phyloP scores from a whole-genome alignment of 495 filamentous ascomycete species.

The Neurospora tetraspora region DNA sequence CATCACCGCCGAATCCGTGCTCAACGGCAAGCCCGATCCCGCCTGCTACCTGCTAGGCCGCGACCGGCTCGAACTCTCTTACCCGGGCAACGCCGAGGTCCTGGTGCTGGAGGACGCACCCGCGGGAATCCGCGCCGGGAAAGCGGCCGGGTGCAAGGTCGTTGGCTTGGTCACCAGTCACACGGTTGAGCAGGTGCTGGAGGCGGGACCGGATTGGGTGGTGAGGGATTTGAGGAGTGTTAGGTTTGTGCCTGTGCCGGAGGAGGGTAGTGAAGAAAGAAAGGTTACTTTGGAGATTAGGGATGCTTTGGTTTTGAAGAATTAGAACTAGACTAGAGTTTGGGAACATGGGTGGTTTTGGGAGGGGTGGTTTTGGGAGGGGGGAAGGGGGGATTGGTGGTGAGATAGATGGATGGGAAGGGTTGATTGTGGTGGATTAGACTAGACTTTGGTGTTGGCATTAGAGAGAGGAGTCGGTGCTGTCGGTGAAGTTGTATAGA shows the following conservation, averaged over 20 bases:
- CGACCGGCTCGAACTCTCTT: constrained; percentile 47
- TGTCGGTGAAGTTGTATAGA: not conserved
- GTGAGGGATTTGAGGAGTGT: constrained; percentile 71
- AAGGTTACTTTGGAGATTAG: constrained; percentile 45
- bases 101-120: constrained; percentile 90
- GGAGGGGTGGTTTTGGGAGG: too few relatives aligned
- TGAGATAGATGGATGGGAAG: not conserved
- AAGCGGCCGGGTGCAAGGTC: constrained; percentile 82
- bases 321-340: not conserved
- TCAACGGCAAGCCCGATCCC: constrained; percentile 79
- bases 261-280: constrained; percentile 23
- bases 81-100: constrained; percentile 28
- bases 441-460: not conserved
- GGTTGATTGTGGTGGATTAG: not conserved
- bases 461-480: not conserved
- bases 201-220: constrained; percentile 79
- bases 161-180: constrained; percentile 84
- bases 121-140: constrained; percentile 81
- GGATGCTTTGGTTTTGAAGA: constrained; percentile 20
- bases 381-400: too few relatives aligned
- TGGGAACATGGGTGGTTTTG: not conserved
- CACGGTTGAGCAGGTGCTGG: constrained; percentile 54
- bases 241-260: constrained; percentile 36
- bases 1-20: constrained; percentile 79
- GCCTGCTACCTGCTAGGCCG: constrained; percentile 70